Evolutionary conservation across 257 asterid genomes (phyloP), one percentile per base, ranked within the genome.

Genomic region (Paraleonurus japonicus): DNA sequence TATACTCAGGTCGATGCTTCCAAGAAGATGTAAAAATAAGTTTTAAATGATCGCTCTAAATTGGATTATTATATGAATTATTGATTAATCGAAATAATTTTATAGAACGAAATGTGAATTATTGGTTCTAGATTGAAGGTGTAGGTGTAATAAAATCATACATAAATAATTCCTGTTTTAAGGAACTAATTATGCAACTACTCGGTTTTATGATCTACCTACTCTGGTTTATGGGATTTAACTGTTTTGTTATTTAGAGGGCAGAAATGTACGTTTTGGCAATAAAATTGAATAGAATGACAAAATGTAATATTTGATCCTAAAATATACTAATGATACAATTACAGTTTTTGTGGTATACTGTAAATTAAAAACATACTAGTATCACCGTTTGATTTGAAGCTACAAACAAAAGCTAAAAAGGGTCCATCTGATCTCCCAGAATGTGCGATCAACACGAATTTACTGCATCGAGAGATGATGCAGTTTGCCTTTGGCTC

Each of bases 401-500:
- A 48, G 39, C 43, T 45, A 15, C 28, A 6, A 43, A 24, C 32
- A 9, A 27, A 24, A 27, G 43, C 71, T 27, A 11, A 4, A 24
- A 26, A 66, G 27, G 60, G 41, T 26, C 16, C 59, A 24, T 45
- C 71, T 65, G 67, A 33, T n/a, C n/a, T n/a, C n/a, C n/a, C n/a
- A n/a, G n/a, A 61, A n/a, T 0, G 17, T 5, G 69, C 54, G 39
- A 54, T 39, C 27, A 26, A 43, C 62, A 16, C 28, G 61, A 54
- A 65, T 23, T 79, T 58, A 83, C 77, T 37, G 83, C 78, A 69
- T 78, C 82, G 70, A 77, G 71, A 28, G 81, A 53, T n/a, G 84
- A 67, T 35, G 79, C 70, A 37, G 80, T 82, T 84, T 78, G 77
- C 74, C 95, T 84, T 74, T 81, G 85, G 59, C 79, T 83, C 82